These are phyloP conservation scores for Coffea canephora DNA, from an alignment of 257 asterid species.

Conservation along the genomic window DNA sequence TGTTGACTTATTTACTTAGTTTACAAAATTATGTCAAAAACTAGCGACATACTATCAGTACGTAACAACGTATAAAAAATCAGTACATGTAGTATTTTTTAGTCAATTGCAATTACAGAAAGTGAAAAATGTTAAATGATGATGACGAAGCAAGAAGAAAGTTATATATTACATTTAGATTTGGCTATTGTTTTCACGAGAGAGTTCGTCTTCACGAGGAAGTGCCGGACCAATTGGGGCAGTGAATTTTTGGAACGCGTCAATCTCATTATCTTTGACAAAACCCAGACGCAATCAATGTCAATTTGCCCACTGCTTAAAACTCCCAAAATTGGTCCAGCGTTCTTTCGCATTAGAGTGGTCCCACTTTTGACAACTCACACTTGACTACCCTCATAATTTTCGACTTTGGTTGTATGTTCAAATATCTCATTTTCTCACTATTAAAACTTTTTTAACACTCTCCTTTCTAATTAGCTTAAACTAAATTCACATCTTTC, in stretches of 20 bases:
- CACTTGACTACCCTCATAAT: background rate
- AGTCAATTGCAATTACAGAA: background rate
- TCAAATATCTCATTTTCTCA: too few relatives aligned
- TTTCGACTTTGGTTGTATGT: too few relatives aligned
- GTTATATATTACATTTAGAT: background rate
- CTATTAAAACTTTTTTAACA: too few relatives aligned
- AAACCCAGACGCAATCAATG: constrained; percentile 32
- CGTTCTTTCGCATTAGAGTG: constrained; percentile 1
- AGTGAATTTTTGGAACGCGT: constrained; percentile 37
- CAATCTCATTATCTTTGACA: constrained; percentile 36
- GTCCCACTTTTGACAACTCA: constrained; percentile 20
- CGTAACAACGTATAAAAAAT: too few relatives aligned
- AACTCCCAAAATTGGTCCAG: constrained; percentile 17
- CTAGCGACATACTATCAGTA: too few relatives aligned
- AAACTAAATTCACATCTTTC: too few relatives aligned
- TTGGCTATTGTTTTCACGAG: background rate
- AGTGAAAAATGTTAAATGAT: background rate
- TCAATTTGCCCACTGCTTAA: constrained; percentile 28
- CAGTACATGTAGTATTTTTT: too few relatives aligned
- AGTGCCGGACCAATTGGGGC: constrained; percentile 36
- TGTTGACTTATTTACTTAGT: too few relatives aligned
- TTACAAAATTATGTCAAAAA: too few relatives aligned
- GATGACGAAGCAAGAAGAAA: background rate
- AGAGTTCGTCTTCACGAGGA: constrained; percentile 11
- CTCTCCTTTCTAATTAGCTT: too few relatives aligned